phyloP scores from a whole-genome alignment of 305 asterid genomes.

The Fraxinus latifolia region DNA sequence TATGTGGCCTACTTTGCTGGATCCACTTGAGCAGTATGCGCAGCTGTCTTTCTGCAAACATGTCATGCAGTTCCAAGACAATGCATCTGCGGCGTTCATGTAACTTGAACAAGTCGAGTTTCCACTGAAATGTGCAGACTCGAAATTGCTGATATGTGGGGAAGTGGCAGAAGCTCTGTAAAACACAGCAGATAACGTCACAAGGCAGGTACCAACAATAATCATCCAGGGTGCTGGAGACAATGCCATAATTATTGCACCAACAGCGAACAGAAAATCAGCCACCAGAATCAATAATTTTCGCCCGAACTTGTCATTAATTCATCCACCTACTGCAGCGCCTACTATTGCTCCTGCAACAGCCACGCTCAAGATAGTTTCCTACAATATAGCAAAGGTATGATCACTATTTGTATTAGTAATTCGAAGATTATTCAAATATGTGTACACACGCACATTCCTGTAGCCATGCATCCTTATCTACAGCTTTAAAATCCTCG shows the following conservation, averaged over 20 bases:
- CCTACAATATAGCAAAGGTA: constrained; percentile 28
- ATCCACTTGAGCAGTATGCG: constrained; percentile 49
- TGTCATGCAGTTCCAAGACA: constrained; percentile 64
- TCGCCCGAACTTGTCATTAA: constrained; percentile 54
- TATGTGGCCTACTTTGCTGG: constrained; percentile 35
- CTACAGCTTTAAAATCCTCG: constrained; percentile 55
- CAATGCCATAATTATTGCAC: constrained; percentile 54
- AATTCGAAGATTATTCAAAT: background rate
- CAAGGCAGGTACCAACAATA: constrained; percentile 31
- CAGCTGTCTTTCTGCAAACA: constrained; percentile 45
- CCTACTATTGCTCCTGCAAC: constrained; percentile 77
- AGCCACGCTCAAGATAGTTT: constrained; percentile 69
- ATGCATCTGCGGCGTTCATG: constrained; percentile 30
- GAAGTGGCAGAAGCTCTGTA: constrained; percentile 44
- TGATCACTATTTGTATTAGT: background rate
- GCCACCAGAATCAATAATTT: constrained; percentile 47
- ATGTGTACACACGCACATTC: constrained; percentile 1
- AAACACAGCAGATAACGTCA: constrained; percentile 45
- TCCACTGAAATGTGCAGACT: constrained; percentile 42
- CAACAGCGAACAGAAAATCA: constrained; percentile 52
- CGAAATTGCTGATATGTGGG: constrained; percentile 38
- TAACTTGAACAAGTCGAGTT: constrained; percentile 51
- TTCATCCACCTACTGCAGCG: constrained; percentile 67
- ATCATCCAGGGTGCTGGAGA: constrained; percentile 16
- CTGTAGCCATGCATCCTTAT: constrained; percentile 61